phyloP scores from a whole-genome alignment of 23 red algal species.

The Agarophyton chilense region DNA sequence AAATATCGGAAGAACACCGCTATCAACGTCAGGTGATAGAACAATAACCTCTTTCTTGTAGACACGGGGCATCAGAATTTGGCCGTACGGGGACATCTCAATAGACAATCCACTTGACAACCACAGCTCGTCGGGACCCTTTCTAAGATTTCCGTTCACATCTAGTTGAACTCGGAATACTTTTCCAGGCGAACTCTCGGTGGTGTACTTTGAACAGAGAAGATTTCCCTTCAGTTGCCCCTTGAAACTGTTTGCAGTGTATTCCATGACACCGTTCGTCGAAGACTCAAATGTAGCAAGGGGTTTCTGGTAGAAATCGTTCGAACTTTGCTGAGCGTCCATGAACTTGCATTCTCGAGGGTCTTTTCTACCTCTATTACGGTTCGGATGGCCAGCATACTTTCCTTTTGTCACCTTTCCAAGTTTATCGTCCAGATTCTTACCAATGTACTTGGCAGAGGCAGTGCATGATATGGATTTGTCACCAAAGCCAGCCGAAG shows the following conservation, averaged over 20 bases:
- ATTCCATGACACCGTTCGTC: constrained; percentile 72
- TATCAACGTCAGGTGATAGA: neutral
- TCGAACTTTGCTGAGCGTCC: neutral
- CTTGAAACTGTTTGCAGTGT: constrained; percentile 56
- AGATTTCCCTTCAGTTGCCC: constrained; percentile 74
- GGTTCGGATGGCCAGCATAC: constrained; percentile 74
- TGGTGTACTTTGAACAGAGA: constrained; percentile 68
- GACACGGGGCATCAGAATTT: constrained; percentile 77
- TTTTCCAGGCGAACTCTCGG: constrained; percentile 47
- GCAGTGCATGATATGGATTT: constrained; percentile 34
- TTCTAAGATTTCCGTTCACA: constrained; percentile 8
- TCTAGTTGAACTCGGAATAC: constrained; percentile 68
- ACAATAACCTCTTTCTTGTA: constrained; percentile 62
- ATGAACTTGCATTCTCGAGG: constrained; percentile 48
- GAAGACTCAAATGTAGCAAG: constrained; percentile 67
- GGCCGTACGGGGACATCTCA: constrained; percentile 56
- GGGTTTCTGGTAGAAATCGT: constrained; percentile 45
- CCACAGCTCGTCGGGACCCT: constrained; percentile 46
- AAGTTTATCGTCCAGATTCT: constrained; percentile 62
- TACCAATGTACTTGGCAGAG: constrained; percentile 3
- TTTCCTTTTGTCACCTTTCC: constrained; percentile 45
- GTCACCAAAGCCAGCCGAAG: constrained; percentile 67
- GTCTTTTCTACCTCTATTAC: constrained; percentile 64
- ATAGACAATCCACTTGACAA: constrained; percentile 49
- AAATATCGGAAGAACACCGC: constrained; percentile 22